Evolutionary conservation across 257 asterid species (phyloP), one percentile per base, ranked within the genome.

Genomic region (Primulina eburnea): DNA sequence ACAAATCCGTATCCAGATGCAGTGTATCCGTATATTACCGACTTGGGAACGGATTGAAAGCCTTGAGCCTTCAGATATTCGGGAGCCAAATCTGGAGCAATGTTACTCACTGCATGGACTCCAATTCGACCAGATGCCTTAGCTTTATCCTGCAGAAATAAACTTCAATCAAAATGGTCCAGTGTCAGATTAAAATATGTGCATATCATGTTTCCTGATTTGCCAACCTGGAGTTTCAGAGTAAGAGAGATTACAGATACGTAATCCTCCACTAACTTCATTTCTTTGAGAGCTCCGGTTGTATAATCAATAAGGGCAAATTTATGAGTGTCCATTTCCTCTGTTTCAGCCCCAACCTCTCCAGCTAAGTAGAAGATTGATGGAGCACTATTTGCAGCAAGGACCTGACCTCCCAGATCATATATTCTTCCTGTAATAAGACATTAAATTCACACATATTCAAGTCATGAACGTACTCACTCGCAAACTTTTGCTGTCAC

Each of bases 1-100:
- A 88, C 85, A 69, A 81, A 90, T 58, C 97, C 97, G 65, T 90
- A 90, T 60, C 97, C 96, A 8, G 97, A 90, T 32, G 97, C 97
- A 20, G 97, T 90, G 69, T 84, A 90, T 6, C 97, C 97, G 61
- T 82, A 83, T 61, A 82, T 83, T 47, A 90, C 97, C 58, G 97
- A 86, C 78, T 83, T 90, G 8, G 97, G 96, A 43, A 88, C 84
- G 5, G 86, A 80, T 67, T 74, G 72, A 64, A 90, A 72, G 60
- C 95, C 92, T 35, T 78, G 86, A 16, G 52, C 69, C 69, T 86
- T 85, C 56, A 90, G 93, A 72, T 84, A 88, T 24, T 75, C 79
- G 0, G 94, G 86, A 40, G 92, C 88, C 66, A 78, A 69, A 56
- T 88, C 95, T 50, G 97, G 81, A 12, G 97, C 94, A 5, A 86